Evolutionary conservation across 2,329 filamentous ascomycete species (phyloP).

Genomic region (Aureobasidium sp.): DNA sequence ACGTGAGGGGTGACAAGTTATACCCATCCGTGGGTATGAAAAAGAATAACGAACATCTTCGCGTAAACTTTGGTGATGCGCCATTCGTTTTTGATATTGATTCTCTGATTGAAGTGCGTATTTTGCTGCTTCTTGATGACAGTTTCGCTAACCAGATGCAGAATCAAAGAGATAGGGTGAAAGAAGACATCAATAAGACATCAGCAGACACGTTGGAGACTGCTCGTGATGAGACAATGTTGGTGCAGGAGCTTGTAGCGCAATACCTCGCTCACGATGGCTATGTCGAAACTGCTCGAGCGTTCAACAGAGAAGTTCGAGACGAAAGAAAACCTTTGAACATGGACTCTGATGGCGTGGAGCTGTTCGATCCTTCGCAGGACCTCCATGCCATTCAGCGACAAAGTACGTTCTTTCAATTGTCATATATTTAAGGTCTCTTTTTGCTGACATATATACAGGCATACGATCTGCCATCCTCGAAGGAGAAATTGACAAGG

Average conservation of each 20-base stretch:
- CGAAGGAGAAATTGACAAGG: constrained; percentile 85
- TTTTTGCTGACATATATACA: constrained; percentile 32
- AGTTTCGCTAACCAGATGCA: constrained; percentile 29
- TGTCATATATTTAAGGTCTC: not conserved
- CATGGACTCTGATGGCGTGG: constrained; percentile 33
- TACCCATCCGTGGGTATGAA: constrained; percentile 64
- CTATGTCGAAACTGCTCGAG: constrained; percentile 85
- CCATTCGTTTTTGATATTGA: constrained; percentile 92
- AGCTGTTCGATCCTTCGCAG: constrained; percentile 62
- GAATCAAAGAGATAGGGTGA: constrained; percentile 55
- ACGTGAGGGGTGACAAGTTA: constrained; percentile 54
- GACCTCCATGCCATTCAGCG: constrained; percentile 81
- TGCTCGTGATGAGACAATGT: constrained; percentile 61
- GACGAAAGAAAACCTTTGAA: constrained; percentile 62
- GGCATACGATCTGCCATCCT: constrained; percentile 81
- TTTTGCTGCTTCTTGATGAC: not conserved
- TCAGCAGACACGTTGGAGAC: constrained; percentile 56
- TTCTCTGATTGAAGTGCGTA: constrained; percentile 65
- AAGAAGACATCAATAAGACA: constrained; percentile 54
- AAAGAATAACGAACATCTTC: constrained; percentile 52
- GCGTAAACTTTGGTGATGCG: constrained; percentile 57
- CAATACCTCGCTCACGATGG: constrained; percentile 94
- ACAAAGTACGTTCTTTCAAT: constrained; percentile 57
- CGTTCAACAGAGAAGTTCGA: constrained; percentile 76
- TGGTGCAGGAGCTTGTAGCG: constrained; percentile 75